Percentiles rank a stretch among this genome's conserved stretches.
These are phyloP conservation scores for Candida railenensis DNA, from an alignment of 805 yeast genomes.

Conservation along the genomic window DNA sequence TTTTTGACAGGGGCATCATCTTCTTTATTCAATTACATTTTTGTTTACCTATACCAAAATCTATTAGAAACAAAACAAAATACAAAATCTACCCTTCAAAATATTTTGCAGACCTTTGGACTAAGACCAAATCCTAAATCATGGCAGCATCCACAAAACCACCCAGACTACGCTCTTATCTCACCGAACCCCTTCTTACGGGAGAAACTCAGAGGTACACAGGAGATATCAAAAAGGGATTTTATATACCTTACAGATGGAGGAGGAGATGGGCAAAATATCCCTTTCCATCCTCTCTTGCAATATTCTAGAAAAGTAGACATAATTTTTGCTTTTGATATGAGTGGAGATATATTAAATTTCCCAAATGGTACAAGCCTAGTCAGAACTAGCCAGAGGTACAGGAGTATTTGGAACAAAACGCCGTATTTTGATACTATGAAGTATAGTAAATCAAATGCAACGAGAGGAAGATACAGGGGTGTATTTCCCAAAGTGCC, in stretches of 20 bases:
- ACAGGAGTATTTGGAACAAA: conserved; percentile 14
- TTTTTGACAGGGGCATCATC: conserved; percentile 66
- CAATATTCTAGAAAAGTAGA: conserved; percentile 35
- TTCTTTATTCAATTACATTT: conserved; percentile 55
- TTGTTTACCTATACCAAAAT: conserved; percentile 46
- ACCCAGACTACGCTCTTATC: conserved; percentile 59
- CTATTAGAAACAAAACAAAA: conserved; percentile 31
- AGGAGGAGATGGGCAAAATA: conserved; percentile 49
- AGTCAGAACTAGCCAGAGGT: conserved; percentile 34
- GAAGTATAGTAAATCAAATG: background rate
- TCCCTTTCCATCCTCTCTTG: conserved; percentile 47
- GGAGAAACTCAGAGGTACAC: background rate
- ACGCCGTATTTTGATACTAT: conserved; percentile 13
- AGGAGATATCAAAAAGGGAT: conserved; percentile 12
- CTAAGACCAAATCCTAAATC: conserved; percentile 22
- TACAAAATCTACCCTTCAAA: conserved; percentile 31
- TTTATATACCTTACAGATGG: conserved; percentile 43
- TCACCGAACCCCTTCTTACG: conserved; percentile 61
- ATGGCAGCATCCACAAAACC: conserved; percentile 27
- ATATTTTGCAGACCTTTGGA: conserved; percentile 44
- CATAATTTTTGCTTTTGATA: conserved; percentile 40
- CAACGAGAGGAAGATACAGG: conserved; percentile 4
- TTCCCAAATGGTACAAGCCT: conserved; percentile 62
- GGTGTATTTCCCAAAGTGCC: conserved; percentile 40
- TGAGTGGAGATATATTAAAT: conserved; percentile 51